phyloP scores from a whole-genome alignment of 2,329 filamentous ascomycete genomes.

The Pestalotiopsis sp. region DNA sequence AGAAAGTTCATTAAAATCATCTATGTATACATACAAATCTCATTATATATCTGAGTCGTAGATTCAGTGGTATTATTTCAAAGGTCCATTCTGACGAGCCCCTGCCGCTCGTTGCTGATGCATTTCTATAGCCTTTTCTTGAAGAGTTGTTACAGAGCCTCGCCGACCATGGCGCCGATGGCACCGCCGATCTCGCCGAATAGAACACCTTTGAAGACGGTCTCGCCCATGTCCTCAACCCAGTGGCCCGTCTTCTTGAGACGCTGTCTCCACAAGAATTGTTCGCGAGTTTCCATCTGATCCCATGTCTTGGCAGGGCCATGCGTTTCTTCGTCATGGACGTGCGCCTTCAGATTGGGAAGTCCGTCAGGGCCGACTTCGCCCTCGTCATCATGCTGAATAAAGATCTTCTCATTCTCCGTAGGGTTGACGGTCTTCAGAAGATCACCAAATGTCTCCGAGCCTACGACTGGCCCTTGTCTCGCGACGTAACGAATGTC shows the following conservation, averaged over 20 bases:
- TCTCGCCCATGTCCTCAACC: constrained; percentile 78
- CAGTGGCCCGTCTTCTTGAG: constrained; percentile 75
- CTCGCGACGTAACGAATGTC: constrained; percentile 20
- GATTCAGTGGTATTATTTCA: neutral
- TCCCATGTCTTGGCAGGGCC: constrained; percentile 69
- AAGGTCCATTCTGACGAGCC: neutral
- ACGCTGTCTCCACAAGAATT: constrained; percentile 68
- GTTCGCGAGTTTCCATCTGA: constrained; percentile 65
- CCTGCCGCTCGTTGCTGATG: neutral
- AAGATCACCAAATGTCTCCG: constrained; percentile 34
- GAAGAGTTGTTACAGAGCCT: constrained; percentile 31
- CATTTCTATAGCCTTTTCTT: neutral
- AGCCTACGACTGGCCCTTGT: constrained; percentile 33
- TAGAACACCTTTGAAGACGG: constrained; percentile 74
- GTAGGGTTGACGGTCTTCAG: constrained; percentile 34
- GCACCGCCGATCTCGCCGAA: constrained; percentile 73
- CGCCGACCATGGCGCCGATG: constrained; percentile 56
- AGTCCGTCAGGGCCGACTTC: constrained; percentile 25
- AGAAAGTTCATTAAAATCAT: neutral
- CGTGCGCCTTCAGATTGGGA: constrained; percentile 40
- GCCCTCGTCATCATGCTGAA: constrained; percentile 31
- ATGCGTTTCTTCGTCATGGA: constrained; percentile 50
- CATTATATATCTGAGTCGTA: neutral
- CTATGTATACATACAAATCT: neutral
- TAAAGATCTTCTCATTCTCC: constrained; percentile 39